Conservation (phyloP, 345 rosid genomes). For the Conringia planisiliqua region DNA sequence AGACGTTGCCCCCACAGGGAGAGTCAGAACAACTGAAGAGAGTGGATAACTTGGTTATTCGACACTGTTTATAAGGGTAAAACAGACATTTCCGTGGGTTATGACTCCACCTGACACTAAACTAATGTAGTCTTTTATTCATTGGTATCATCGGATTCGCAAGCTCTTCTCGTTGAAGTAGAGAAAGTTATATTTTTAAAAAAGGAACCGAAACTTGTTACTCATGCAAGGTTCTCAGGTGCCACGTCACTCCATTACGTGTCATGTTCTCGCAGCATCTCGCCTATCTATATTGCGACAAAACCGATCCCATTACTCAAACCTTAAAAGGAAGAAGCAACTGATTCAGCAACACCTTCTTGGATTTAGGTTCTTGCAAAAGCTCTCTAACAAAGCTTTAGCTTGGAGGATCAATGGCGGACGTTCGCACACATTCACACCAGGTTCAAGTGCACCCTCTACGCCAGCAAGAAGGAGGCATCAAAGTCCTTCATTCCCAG, state of each 20-base stretch:
- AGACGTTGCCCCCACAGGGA: background rate
- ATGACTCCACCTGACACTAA: background rate
- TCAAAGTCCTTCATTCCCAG: slow-evolving; percentile 15
- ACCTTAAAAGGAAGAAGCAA: slow-evolving; percentile 1
- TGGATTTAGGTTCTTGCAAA: background rate
- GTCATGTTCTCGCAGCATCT: slow-evolving; percentile 25
- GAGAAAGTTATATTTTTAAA: background rate
- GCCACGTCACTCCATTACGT: slow-evolving; percentile 45
- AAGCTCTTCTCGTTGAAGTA: background rate
- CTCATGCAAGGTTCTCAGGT: slow-evolving; percentile 58
- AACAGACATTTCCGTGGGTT: background rate
- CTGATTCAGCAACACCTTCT: slow-evolving; percentile 3
- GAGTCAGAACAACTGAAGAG: background rate
- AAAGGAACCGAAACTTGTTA: slow-evolving; percentile 46
- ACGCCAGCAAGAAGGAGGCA: slow-evolving; percentile 42
- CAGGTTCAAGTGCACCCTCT: slow-evolving; percentile 65
- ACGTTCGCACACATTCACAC: slow-evolving; percentile 48
- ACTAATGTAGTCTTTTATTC: background rate
- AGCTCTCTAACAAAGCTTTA: background rate
- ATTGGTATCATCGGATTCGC: slow-evolving; percentile 25
- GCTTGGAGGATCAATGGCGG: slow-evolving; percentile 38
- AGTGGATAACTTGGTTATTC: background rate
- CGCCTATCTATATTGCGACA: slow-evolving; percentile 22
- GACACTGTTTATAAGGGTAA: background rate
- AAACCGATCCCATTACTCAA: slow-evolving; percentile 12